Base-by-base conservation (phyloP, 495 filamentous ascomycete species). In the Neurospora sp. region DNA sequence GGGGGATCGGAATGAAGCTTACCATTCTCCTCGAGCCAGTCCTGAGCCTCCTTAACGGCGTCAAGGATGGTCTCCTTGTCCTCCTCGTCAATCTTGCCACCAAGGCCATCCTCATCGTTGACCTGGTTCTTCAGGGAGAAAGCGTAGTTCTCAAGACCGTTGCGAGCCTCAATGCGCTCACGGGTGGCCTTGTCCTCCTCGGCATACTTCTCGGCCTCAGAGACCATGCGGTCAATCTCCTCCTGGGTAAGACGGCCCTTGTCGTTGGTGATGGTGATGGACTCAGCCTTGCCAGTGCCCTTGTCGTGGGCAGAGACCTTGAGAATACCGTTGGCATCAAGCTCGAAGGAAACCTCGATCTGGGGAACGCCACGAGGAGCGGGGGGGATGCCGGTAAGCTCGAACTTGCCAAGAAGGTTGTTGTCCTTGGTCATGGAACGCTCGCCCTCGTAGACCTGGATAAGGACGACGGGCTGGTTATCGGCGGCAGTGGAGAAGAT, bases 121-220 rank as follows among this genome's bases (percentile, higher is more conserved):
- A 93, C 93, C 87, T 99, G 96, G 90, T 98, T 98, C 91, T 98
- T 98, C 78, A 99, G 86, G 88, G 88, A 92, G 91, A 97, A 97
- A 73, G 92, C 93, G 80, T 97, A 97, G 88, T 96, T 96, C 89
- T 97, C 93, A 74, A 99, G 92, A 74, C 91, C 91, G 85, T 99
- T 98, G 82, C 96, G 90, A 79, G 96, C 93, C 85, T 94, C 91
- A 78, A 99, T 97, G 83, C 94, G 93, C 84, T 90, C 91, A 80
- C 94, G 91, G 79, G 94, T 96, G 71, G 94, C 95, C 89, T 97
- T 97, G 88, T 99, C 96, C 86, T 99, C 96, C 83, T 96, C 96
- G 82, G 95, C 95, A 81, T 93, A 98, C 85, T 98, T 92, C 90
- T 98, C 96, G 59, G 94, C 94, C 85, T 98, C 94, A 65, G 91